Evolutionary conservation across 768 basidiomycete genomes (phyloP).

Genomic region (Hygrophorus pudorinus): DNA sequence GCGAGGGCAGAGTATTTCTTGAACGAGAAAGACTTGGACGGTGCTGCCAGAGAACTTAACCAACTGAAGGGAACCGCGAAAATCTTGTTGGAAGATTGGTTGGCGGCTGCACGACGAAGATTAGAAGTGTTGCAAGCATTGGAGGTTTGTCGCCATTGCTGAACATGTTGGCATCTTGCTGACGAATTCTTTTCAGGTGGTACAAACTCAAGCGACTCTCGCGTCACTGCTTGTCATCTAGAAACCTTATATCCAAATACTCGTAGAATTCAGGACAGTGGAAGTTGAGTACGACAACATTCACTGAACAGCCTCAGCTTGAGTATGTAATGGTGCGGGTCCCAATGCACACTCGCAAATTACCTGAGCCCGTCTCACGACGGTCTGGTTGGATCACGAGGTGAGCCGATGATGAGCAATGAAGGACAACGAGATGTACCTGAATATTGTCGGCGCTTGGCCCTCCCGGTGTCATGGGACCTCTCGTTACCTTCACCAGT

Average conservation of each 20-base stretch:
- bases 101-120: conserved; percentile 77
- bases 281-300: background rate
- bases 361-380: conserved; percentile 78
- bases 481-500: conserved; percentile 66
- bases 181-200: conserved; percentile 43
- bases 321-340: conserved; percentile 11
- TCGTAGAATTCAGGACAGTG: too few relatives aligned
- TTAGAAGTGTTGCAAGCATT: conserved; percentile 90
- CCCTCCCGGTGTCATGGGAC: conserved; percentile 23
- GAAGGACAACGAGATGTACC: conserved; percentile 18
- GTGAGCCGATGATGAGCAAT: conserved; percentile 1
- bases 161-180: background rate
- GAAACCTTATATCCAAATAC: conserved; percentile 9
- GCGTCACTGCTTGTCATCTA: conserved; percentile 71
- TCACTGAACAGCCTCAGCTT: background rate
- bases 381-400: conserved; percentile 31
- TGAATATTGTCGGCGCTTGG: conserved; percentile 39
- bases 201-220: conserved; percentile 77
- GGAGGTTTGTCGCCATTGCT: conserved; percentile 41
- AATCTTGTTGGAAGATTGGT: conserved; percentile 73
- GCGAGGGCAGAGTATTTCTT: conserved; percentile 84
- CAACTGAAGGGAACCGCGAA: conserved; percentile 78
- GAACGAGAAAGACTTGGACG: conserved; percentile 87
- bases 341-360: conserved; percentile 74
- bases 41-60: conserved; percentile 85